Base-by-base conservation (phyloP, 2,329 filamentous ascomycete genomes). In the Penicillium sp. region DNA sequence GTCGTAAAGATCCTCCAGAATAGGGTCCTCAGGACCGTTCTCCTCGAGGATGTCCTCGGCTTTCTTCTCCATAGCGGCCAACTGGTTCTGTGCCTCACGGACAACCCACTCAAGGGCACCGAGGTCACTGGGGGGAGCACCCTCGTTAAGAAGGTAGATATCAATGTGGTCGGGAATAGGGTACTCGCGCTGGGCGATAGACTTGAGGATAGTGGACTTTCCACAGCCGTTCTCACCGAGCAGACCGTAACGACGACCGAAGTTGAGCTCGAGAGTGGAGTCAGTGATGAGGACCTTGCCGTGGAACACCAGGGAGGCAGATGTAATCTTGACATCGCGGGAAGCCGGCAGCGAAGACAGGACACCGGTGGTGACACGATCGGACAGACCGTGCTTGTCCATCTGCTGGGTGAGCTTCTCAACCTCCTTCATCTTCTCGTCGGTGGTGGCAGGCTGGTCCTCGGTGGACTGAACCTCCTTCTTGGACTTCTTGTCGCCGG, bases 211-310 rank as follows among this genome's bases (percentile, higher is more conserved):
- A n/a, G 95, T 99, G 64, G 90, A 96, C 85, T 99, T 99, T 77
- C 95, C 95, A 79, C 95, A 99, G 65, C 95, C 95, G 89, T 99
- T 99, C 85, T 99, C 95, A 72, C 95, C 95, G 63, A 99, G 82
- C 57, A 99, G 83, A 76, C 95, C 95, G 75, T 99, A 99, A 71
- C 95, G 87, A 70, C 93, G 90, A 65, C 90, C 92, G 75, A 91
- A 95, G 75, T 90, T 93, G 71, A 99, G 84, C 79, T 99, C 96
- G 76, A 99, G 84, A 50, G 88, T 96, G 63, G 90, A 90, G 79
- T 99, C 95, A 74, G 88, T 93, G 79, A 99, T 90, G 60, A 99
- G 87, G 67, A 98, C 95, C 69, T 90, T 91, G 70, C 96, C 95
- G 84, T 99, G 96, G 86, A 99, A 99, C 63, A 97, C 93, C 67